A percentile compares a stretch with the other conserved stretches of the same genome.
Evolutionary conservation across 2,329 filamentous ascomycete genomes (phyloP).

Genomic region (Diplodia scrobiculata): DNA sequence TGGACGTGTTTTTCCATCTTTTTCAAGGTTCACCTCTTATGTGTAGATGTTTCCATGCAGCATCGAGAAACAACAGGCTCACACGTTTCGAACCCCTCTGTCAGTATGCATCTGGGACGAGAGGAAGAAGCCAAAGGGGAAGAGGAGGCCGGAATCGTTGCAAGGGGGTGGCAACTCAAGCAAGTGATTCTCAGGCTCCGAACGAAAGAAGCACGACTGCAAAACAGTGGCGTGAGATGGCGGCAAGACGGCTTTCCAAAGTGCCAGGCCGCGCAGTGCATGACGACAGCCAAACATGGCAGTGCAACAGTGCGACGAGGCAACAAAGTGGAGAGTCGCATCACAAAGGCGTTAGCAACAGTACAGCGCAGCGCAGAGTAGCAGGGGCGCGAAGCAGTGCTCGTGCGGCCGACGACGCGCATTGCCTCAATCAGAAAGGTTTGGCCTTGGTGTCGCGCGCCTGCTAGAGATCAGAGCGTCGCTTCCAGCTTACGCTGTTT

Average conservation of each 20-base stretch:
- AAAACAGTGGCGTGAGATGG: constrained; percentile 6
- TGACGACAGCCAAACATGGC: not conserved
- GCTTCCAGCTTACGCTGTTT: not conserved
- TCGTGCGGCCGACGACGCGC: not conserved
- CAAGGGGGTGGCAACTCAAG: not conserved
- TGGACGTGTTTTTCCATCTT: too few species aligned
- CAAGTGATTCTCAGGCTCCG: not conserved
- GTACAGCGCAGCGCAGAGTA: not conserved
- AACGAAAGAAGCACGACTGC: too few species aligned
- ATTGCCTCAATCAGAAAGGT: not conserved
- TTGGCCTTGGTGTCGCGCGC: not conserved
- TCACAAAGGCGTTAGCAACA: not conserved
- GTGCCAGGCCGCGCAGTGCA: not conserved
- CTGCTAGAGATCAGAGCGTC: not conserved
- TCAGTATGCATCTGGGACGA: too few species aligned
- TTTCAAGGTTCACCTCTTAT: too few species aligned
- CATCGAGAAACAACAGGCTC: too few species aligned
- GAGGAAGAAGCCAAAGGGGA: not conserved
- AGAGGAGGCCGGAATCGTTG: too few species aligned
- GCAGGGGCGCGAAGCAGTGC: not conserved
- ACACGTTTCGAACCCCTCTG: too few species aligned
- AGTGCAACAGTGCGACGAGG: not conserved
- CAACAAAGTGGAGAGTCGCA: not conserved
- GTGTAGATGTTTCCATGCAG: too few species aligned
- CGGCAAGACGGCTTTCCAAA: not conserved